Evolutionary conservation across 768 basidiomycete species (phyloP).

Genomic region (Agaricus blazei): DNA sequence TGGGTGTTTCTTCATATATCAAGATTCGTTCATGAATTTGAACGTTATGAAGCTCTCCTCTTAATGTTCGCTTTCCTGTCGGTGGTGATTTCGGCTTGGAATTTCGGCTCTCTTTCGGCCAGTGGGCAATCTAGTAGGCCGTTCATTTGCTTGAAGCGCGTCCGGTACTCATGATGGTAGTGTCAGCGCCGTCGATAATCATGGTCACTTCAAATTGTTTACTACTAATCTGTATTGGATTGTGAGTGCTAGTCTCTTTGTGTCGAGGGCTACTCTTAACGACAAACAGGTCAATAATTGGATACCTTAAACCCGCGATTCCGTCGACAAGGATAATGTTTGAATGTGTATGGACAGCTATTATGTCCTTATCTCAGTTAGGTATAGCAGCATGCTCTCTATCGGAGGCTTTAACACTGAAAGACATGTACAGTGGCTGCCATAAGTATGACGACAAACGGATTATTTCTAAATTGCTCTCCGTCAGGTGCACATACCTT

Average conservation of each 20-base stretch:
- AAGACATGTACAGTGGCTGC: slow-evolving; percentile 35
- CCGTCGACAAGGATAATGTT: slow-evolving; percentile 38
- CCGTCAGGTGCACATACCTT: slow-evolving; percentile 24
- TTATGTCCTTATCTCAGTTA: slow-evolving; percentile 44
- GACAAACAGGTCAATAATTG: slow-evolving; percentile 28
- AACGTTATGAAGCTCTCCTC: slow-evolving; percentile 34
- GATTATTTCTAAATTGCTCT: slow-evolving; percentile 25
- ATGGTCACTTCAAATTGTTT: slow-evolving; percentile 42
- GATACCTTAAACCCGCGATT: slow-evolving; percentile 27
- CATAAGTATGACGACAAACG: slow-evolving; percentile 40
- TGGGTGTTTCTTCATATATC: slow-evolving; percentile 22
- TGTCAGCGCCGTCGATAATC: slow-evolving; percentile 42
- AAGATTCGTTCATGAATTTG: neutral
- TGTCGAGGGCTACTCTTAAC: neutral
- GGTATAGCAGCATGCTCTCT: slow-evolving; percentile 28
- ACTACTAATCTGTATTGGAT: slow-evolving; percentile 26
- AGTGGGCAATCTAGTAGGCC: slow-evolving; percentile 22
- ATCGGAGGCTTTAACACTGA: neutral
- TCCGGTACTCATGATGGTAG: slow-evolving; percentile 21
- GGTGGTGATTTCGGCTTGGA: slow-evolving; percentile 56
- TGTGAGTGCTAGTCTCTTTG: slow-evolving; percentile 24
- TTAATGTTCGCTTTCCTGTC: slow-evolving; percentile 46
- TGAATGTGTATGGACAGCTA: slow-evolving; percentile 54
- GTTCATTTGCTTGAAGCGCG: slow-evolving; percentile 13
- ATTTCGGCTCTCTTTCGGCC: slow-evolving; percentile 34